phyloP scores from a whole-genome alignment of 768 basidiomycete species.

The Tylopilus intermedius region DNA sequence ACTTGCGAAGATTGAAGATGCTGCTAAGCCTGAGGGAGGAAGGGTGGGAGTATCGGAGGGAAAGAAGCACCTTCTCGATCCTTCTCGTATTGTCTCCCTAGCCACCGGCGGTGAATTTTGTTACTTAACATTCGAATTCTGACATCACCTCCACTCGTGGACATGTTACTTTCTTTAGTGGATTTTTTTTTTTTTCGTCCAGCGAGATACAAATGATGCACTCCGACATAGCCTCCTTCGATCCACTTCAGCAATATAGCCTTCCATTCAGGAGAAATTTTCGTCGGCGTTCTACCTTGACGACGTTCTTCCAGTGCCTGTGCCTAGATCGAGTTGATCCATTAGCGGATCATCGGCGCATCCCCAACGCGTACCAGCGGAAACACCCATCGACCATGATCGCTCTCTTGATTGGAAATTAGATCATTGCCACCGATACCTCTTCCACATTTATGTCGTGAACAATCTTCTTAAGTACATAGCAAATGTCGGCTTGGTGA shows the following conservation, averaged over 20 bases:
- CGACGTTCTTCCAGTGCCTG: neutral
- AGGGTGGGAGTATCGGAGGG: too few relatives aligned
- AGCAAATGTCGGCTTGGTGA: too few relatives aligned
- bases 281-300: neutral
- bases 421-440: too few relatives aligned
- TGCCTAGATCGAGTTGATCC: neutral
- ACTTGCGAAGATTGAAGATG: too few relatives aligned
- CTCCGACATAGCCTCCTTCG: too few relatives aligned
- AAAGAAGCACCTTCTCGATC: neutral
- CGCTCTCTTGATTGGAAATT: too few relatives aligned
- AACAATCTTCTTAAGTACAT: too few relatives aligned
- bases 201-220: too few relatives aligned
- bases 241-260: neutral
- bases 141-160: neutral
- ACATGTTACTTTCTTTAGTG: neutral
- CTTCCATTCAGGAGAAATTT: neutral
- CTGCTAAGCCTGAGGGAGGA: too few relatives aligned
- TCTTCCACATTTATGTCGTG: too few relatives aligned
- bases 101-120: neutral
- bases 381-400: too few relatives aligned
- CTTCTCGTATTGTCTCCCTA: neutral
- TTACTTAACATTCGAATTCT: neutral
- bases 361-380: neutral
- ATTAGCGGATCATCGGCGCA: neutral
- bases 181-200: too few relatives aligned